Evolutionary conservation across 2,329 filamentous ascomycete genomes (phyloP).

Genomic region (Cercospora zeae-maydis): DNA sequence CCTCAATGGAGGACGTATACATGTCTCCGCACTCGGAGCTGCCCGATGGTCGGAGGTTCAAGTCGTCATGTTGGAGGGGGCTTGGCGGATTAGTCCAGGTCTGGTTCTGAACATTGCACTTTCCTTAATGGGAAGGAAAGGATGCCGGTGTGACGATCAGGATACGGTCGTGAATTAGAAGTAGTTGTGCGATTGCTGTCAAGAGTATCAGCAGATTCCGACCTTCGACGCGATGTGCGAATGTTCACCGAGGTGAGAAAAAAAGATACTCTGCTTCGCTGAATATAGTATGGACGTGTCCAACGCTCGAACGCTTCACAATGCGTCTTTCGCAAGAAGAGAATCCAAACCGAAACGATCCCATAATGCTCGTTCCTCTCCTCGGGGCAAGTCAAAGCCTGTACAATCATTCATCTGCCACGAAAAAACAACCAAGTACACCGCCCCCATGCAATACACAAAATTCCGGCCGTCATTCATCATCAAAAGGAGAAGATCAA

Average conservation of each 20-base stretch:
- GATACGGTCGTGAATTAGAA: no score
- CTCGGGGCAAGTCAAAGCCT: not conserved
- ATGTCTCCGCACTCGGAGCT: not conserved
- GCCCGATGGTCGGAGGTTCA: not conserved
- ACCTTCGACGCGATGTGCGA: not conserved
- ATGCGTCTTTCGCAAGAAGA: not conserved
- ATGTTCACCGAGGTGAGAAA: not conserved
- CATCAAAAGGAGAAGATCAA: not conserved
- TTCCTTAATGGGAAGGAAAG: no score
- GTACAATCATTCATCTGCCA: not conserved
- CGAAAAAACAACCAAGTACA: not conserved
- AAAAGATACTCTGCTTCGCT: not conserved
- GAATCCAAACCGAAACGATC: not conserved
- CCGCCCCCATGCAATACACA: not conserved
- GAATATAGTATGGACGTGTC: not conserved
- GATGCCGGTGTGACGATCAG: no score
- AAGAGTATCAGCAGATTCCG: not conserved
- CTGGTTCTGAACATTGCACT: not conserved
- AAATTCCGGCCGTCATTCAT: conserved; percentile 8
- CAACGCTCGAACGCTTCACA: conserved; percentile 7
- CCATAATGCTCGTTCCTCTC: not conserved
- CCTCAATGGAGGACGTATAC: not conserved
- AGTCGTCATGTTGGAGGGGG: not conserved
- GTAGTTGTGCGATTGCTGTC: not conserved
- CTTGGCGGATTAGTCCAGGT: not conserved